These are phyloP conservation scores for Candida gigantensis DNA, from an alignment of 1,139 yeast species.

Conservation along the genomic window DNA sequence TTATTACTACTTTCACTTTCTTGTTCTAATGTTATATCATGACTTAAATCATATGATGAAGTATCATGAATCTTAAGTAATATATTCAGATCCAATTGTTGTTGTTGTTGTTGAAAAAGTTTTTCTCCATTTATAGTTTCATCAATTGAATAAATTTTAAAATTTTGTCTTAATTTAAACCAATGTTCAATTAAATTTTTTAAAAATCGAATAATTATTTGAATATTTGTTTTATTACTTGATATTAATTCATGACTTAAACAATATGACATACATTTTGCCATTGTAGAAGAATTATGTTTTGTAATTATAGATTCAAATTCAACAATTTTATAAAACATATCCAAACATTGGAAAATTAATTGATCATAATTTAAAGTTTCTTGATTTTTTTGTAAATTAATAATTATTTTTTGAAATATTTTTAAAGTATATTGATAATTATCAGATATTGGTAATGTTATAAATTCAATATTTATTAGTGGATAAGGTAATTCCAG, in stretches of 20 bases:
- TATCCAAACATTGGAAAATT: conserved; percentile 43
- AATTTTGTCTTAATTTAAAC: conserved; percentile 22
- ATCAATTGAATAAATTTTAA: conserved; percentile 19
- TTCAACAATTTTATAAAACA: conserved; percentile 36
- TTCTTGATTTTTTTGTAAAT: conserved; percentile 11
- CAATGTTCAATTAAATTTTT: conserved; percentile 52
- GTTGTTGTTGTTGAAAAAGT: no score
- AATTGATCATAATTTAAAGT: conserved; percentile 22
- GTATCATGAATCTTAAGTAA: conserved; percentile 17
- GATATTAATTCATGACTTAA: conserved; percentile 53
- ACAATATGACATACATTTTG: conserved; percentile 52
- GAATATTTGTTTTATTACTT: conserved; percentile 45
- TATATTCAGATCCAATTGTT: conserved; percentile 7
- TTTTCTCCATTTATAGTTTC: conserved; percentile 26
- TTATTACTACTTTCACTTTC: conserved; percentile 9
- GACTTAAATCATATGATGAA: conserved; percentile 33
- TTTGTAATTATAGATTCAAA: conserved; percentile 37
- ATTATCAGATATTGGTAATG: conserved; percentile 51
- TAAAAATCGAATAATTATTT: conserved; percentile 52
- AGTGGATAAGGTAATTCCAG: conserved; percentile 47
- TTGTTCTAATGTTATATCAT: conserved; percentile 33
- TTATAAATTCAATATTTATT: conserved; percentile 43
- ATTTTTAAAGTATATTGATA: conserved; percentile 37
- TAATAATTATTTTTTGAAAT: conserved; percentile 21
- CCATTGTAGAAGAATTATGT: conserved; percentile 46